Evolutionary conservation across 495 filamentous ascomycete species (phyloP), one percentile per base, ranked within the genome.

Genomic region (Polyplosphaeria fusca): DNA sequence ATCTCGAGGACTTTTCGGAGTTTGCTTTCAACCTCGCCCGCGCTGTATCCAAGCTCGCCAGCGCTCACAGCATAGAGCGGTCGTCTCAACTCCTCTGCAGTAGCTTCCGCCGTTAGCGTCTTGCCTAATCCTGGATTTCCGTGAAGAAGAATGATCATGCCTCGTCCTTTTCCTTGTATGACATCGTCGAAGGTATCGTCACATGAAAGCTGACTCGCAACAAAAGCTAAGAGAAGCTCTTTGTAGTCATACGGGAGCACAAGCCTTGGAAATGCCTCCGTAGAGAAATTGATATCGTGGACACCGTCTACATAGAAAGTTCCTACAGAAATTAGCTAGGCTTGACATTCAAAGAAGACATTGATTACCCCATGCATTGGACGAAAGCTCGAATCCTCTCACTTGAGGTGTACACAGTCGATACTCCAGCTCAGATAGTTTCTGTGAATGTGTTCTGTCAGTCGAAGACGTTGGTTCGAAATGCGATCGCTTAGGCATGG

Each of bases 91-190:
- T 59, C 41, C 44, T 73, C 70, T 1, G 68, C 65, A 5, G 70
- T 65, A 2, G 59, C 19, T 16, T 55, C 51, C 1, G 67, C 68
- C 2, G 69, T 73, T 0, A 73, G 55, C 1, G 70, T 73, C 54
- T 73, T 71, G 26, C 70, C 70, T 0, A 68, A 61, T 4, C 70
- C 70, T 3, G 70, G 70, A 7, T 64, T 61, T 0, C 68, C 67
- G 40, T 45, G 61, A 9, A 69, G 60, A 20, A 72, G 64, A 24
- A 71, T 52, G 44, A 71, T 71, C 45, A 68, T 64, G 30, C 67
- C 63, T 28, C 49, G 35, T 28, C 70, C 67, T 44, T 69, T 77
- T 38, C 78, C 78, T 47, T 75, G 72, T 60, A 82, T 80, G 7
- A 77, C 72, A 30, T 75, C 69, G 30, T 35, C 30, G 30, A 35